Evolutionary conservation across 2,329 filamentous ascomycete species (phyloP).

Genomic region (Pseudopyricularia cyperi): DNA sequence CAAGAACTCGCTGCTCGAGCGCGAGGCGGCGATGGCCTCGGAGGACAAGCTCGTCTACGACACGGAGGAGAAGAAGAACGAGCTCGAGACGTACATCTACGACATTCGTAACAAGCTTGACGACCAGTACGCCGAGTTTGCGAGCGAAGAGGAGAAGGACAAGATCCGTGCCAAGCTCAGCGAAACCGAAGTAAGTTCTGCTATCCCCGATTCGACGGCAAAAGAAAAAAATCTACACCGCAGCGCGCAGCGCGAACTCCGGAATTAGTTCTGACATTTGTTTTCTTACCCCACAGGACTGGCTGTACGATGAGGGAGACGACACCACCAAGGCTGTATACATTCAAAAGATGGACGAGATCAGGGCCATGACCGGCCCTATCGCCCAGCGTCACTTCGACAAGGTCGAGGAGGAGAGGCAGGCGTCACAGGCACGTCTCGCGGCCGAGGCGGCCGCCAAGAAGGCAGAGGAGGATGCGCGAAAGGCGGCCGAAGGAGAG

Average conservation of each 20-base stretch:
- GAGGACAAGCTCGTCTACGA: slow-evolving; percentile 97
- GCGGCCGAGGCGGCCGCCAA: slow-evolving; percentile 71
- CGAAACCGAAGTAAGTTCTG: slow-evolving; percentile 61
- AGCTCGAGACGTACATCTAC: slow-evolving; percentile 96
- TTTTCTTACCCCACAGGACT: slow-evolving; percentile 50
- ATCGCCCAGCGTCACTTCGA: slow-evolving; percentile 93
- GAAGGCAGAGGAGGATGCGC: slow-evolving; percentile 47
- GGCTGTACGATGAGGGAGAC: slow-evolving; percentile 95
- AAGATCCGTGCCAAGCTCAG: slow-evolving; percentile 76
- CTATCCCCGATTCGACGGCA: not conserved
- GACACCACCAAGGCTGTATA: slow-evolving; percentile 91
- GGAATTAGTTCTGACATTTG: not conserved
- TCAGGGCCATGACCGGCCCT: slow-evolving; percentile 78
- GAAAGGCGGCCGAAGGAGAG: slow-evolving; percentile 38
- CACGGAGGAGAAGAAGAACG: slow-evolving; percentile 99
- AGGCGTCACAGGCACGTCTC: slow-evolving; percentile 60
- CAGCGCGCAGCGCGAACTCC: no score
- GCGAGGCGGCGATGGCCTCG: slow-evolving; percentile 84
- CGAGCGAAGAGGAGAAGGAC: slow-evolving; percentile 78
- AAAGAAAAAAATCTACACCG: not conserved
- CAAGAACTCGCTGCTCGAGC: slow-evolving; percentile 62
- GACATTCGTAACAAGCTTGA: slow-evolving; percentile 92
- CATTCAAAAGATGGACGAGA: slow-evolving; percentile 89
- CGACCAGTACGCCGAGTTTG: slow-evolving; percentile 78
- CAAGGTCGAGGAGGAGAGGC: slow-evolving; percentile 78